Conservation (phyloP, 2,329 filamentous ascomycete genomes). For the Trichophyton equinum region DNA sequence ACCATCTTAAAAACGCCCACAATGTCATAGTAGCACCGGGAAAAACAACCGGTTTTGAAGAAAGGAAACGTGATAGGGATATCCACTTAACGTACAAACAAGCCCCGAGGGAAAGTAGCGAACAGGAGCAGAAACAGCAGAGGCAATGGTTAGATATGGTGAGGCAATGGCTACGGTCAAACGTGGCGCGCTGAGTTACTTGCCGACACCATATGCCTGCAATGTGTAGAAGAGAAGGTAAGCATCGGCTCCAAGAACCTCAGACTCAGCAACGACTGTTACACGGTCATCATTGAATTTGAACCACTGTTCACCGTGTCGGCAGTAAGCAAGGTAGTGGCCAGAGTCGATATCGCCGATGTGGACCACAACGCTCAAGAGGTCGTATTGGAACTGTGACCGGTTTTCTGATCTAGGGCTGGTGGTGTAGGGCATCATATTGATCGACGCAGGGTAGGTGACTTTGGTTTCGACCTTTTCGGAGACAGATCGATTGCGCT, state of each 20-base stretch:
- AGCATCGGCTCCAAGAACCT: conserved; percentile 74
- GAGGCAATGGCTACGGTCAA: background rate
- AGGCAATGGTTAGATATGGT: background rate
- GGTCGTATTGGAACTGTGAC: conserved; percentile 63
- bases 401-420: conserved; percentile 35
- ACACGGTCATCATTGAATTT: conserved; percentile 93
- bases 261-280: conserved; percentile 65
- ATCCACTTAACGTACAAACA: too few species aligned
- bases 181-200: background rate
- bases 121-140: background rate
- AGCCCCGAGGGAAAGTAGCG: too few species aligned
- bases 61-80: too few species aligned
- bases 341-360: conserved; percentile 87
- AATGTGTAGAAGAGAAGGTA: conserved; percentile 74
- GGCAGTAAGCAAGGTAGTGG: conserved; percentile 81
- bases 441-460: conserved; percentile 72
- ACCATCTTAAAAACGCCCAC: too few species aligned
- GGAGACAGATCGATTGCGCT: conserved; percentile 61
- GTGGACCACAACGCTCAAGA: conserved; percentile 82
- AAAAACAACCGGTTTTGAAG: too few species aligned
- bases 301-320: conserved; percentile 81
- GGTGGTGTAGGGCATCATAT: conserved; percentile 82
- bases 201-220: conserved; percentile 16
- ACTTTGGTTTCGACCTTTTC: conserved; percentile 83
- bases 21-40: too few species aligned